phyloP scores from a whole-genome alignment of 2,329 filamentous ascomycete genomes.

The Orbilia quercus region DNA sequence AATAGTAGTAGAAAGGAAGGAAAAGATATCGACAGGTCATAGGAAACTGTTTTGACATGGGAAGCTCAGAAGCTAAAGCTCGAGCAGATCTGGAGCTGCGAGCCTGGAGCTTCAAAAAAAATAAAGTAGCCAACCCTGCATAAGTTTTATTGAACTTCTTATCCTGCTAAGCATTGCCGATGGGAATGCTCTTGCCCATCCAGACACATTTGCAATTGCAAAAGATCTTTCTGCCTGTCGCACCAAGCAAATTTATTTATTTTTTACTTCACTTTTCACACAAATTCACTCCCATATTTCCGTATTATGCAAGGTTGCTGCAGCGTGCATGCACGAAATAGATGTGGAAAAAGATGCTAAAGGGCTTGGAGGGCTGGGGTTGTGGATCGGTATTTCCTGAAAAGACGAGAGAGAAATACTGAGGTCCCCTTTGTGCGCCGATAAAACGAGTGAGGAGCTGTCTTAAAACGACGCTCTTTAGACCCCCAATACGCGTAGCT shows the following conservation, averaged over 20 bases:
- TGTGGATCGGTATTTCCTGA: constrained; percentile 26
- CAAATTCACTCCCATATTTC: constrained; percentile 21
- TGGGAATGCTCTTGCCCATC: constrained; percentile 31
- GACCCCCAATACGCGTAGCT: constrained; percentile 3
- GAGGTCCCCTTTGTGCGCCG: neutral
- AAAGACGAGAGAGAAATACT: constrained; percentile 1
- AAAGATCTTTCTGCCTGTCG: constrained; percentile 18
- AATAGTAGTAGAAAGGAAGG: neutral
- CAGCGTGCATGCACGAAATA: constrained; percentile 54
- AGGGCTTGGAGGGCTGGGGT: constrained; percentile 24
- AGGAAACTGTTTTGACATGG: constrained; percentile 38
- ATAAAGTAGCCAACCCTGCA: constrained; percentile 32
- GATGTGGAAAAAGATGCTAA: constrained; percentile 37
- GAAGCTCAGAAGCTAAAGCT: constrained; percentile 37
- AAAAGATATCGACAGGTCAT: constrained; percentile 6
- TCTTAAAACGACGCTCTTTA: constrained; percentile 35
- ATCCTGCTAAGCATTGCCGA: constrained; percentile 27
- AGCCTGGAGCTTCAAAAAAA: constrained; percentile 17
- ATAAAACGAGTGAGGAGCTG: constrained; percentile 46
- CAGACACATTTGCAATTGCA: neutral
- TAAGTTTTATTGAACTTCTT: constrained; percentile 32
- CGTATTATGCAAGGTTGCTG: constrained; percentile 50
- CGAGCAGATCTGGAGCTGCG: constrained; percentile 23
- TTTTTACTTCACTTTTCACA: constrained; percentile 16
- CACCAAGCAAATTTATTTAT: constrained; percentile 31